Conservation (phyloP, 805 yeast genomes). For the Zygotorulaspora chibaensis region DNA sequence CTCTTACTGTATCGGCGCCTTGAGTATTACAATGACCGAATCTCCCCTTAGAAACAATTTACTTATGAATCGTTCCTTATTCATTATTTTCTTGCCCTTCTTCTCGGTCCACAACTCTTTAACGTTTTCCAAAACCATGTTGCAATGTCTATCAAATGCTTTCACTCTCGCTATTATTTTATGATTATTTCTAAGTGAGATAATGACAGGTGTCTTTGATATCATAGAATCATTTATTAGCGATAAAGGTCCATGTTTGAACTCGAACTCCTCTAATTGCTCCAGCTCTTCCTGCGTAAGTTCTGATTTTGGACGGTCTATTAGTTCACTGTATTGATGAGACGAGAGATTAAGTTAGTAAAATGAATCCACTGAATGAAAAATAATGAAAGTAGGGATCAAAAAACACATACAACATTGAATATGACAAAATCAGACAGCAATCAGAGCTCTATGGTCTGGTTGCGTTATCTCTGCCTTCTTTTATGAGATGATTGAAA, state of each 20-base stretch:
- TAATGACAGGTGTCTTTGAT: constrained; percentile 69
- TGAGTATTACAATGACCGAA: constrained; percentile 79
- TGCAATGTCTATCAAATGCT: constrained; percentile 95
- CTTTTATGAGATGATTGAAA: neutral
- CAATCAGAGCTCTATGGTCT: too few relatives aligned
- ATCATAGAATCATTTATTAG: constrained; percentile 79
- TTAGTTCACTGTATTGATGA: constrained; percentile 46
- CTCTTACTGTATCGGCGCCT: constrained; percentile 36
- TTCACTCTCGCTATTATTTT: constrained; percentile 84
- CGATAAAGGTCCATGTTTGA: constrained; percentile 85
- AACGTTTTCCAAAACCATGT: constrained; percentile 87
- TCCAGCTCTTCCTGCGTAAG: constrained; percentile 74
- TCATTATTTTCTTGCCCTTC: constrained; percentile 53
- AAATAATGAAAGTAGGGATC: too few relatives aligned
- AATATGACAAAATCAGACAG: neutral
- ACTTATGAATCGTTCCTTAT: constrained; percentile 74
- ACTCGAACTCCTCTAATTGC: constrained; percentile 84
- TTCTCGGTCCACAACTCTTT: constrained; percentile 78
- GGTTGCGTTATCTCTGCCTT: neutral
- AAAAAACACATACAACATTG: too few relatives aligned
- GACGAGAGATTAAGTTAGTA: constrained; percentile 2
- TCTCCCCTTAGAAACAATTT: constrained; percentile 95
- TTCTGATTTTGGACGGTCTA: constrained; percentile 74
- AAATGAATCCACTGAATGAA: neutral
- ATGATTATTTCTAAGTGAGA: constrained; percentile 89